Conservation (phyloP, 148 eudicot genomes). For the Simmondsia chinensis region DNA sequence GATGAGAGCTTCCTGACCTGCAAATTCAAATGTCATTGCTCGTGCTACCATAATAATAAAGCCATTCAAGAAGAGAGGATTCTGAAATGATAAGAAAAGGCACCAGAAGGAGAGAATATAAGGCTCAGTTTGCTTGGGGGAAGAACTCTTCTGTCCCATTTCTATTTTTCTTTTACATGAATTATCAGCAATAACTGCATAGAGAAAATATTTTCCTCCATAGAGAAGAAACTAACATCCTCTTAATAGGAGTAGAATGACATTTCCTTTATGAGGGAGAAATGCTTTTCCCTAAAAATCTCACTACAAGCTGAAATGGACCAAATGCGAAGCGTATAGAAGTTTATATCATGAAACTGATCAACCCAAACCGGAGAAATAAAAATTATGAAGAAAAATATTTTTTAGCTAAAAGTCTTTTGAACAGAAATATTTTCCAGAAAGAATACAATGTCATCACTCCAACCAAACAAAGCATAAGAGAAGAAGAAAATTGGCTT, state of each 20-base stretch:
- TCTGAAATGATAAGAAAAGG: not conserved
- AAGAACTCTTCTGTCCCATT: not conserved
- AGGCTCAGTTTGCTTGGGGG: not conserved
- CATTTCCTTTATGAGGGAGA: too few relatives aligned
- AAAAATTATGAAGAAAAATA: not conserved
- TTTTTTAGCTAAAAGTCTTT: not conserved
- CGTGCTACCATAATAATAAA: not conserved
- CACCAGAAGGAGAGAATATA: not conserved
- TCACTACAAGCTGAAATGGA: too few relatives aligned
- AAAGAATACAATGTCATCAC: not conserved
- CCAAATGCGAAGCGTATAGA: too few relatives aligned
- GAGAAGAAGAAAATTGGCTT: not conserved
- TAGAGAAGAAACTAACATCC: too few relatives aligned
- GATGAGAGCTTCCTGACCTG: constrained; percentile 52
- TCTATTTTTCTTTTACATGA: not conserved
- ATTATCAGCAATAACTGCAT: too few relatives aligned
- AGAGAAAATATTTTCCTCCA: too few relatives aligned
- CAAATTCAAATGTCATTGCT: constrained; percentile 4
- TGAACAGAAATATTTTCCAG: not conserved
- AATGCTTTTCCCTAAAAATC: too few relatives aligned
- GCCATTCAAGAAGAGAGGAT: not conserved
- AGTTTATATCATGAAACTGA: too few relatives aligned
- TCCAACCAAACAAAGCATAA: not conserved
- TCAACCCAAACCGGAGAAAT: too few relatives aligned
- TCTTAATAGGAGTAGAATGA: too few relatives aligned